Evolutionary conservation across 2,329 filamentous ascomycete genomes (phyloP), one percentile per base, ranked within the genome.

Genomic region (Penicillium sp.): DNA sequence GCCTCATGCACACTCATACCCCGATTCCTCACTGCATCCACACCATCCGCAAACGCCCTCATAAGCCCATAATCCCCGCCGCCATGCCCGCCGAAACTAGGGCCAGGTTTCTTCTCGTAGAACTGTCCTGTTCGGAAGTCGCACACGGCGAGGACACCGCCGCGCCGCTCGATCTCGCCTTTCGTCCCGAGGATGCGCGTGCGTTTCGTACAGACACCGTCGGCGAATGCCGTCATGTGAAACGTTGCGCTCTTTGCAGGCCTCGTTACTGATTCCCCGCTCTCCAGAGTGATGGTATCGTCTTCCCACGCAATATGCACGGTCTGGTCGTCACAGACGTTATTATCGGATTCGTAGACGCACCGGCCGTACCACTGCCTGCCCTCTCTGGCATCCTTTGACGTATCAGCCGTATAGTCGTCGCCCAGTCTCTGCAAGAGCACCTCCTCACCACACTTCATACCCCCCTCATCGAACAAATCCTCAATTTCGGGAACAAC

Each of bases 401-500:
- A 80, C 5, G 82, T 81, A 1, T 85, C 73, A n/a, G 82, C 59
- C 38, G 81, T 75, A 65, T 88, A 89, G 70, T 89, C 84, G 66
- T 88, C 83, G 0, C 73, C 69, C 0, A 89, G 76, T 2, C 75
- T 74, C 7, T 71, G 56, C 48, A 86, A 73, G 15, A 89, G 76
- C 46, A 81, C 82, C 0, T 79, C 73, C 62, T 82, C 80, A 0
- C 87, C 89, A 1, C 79, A 45, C 3, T 30, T 17, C 29, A 29
- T 31, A 4, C 29, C 38, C 7, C 55, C n/a, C 5, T 11, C 17
- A 9, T 29, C 41, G 15, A 86, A 82, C 58, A 88, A 87, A 65
- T 93, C 91, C 77, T 97, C 94, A 58, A 98, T 95, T 69, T 98
- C 93, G 0, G 92, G 92, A 48, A 92, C 86, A n/a, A 97, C 91